Evolutionary conservation across 768 basidiomycete genomes (phyloP).

Genomic region (Porphyrellus cyaneotinctus): DNA sequence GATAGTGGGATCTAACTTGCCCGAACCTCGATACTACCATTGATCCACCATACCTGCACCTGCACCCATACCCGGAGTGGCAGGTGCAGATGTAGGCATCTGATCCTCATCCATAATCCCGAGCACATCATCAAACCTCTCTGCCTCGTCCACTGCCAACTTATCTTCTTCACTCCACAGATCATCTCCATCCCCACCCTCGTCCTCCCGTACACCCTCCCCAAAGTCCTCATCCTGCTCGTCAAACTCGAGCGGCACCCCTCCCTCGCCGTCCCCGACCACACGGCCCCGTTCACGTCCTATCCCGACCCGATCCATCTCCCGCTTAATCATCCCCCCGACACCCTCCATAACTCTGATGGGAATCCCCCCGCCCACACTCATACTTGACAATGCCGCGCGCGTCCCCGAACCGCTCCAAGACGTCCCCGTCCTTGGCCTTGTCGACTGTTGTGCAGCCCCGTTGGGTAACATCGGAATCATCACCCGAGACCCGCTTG

Average conservation of each 20-base stretch:
- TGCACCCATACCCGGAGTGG: not conserved
- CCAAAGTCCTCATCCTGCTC: constrained; percentile 65
- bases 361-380: constrained; percentile 32
- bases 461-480: constrained; percentile 86
- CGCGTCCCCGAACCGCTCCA: constrained; percentile 17
- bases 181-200: constrained; percentile 2
- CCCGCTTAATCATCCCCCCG: constrained; percentile 50
- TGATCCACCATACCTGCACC: not conserved
- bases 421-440: constrained; percentile 4
- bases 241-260: constrained; percentile 51
- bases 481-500: constrained; percentile 32
- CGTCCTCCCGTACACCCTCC: constrained; percentile 10
- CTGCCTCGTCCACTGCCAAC: constrained; percentile 30
- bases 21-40: too few relatives aligned
- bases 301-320: constrained; percentile 35
- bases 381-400: constrained; percentile 16
- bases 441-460: constrained; percentile 18
- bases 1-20: too few relatives aligned
- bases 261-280: constrained; percentile 1
- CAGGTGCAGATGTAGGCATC: constrained; percentile 12
- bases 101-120: constrained; percentile 34
- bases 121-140: constrained; percentile 32
- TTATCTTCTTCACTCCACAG: constrained; percentile 29
- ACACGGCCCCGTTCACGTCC: constrained; percentile 1
- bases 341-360: constrained; percentile 64